Conservation (phyloP, 2,329 filamentous ascomycete genomes). For the Penicillium sp. region DNA sequence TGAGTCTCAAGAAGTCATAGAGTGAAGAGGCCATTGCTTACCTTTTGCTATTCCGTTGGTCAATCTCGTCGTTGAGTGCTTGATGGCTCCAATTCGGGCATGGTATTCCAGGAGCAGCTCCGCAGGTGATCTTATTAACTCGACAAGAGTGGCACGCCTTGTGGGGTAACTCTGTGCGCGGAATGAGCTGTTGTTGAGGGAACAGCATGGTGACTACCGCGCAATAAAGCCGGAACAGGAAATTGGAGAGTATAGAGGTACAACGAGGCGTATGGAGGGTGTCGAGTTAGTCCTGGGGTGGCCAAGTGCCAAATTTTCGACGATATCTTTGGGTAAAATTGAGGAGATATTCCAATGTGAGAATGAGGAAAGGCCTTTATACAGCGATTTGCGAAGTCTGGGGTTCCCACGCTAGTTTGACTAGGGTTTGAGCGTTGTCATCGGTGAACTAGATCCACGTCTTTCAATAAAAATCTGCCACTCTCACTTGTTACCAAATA, state of each 20-base stretch:
- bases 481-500: background rate
- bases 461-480: background rate
- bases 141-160: constrained; percentile 11
- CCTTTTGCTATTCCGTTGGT: constrained; percentile 1
- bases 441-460: background rate
- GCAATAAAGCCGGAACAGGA: background rate
- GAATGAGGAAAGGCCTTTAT: background rate
- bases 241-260: background rate
- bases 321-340: background rate
- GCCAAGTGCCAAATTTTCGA: background rate
- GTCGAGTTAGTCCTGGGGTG: background rate
- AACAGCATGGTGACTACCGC: background rate
- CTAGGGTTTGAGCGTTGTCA: background rate
- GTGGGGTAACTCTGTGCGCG: background rate
- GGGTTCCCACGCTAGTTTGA: background rate
- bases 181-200: background rate
- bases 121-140: constrained; percentile 11
- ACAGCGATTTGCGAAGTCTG: background rate
- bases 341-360: background rate
- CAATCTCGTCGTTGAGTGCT: constrained; percentile 3
- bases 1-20: background rate
- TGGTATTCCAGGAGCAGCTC: constrained; percentile 2
- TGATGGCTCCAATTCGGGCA: constrained; percentile 10
- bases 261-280: background rate
- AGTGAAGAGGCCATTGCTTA: background rate